Conservation (phyloP, 2,329 filamentous ascomycete species). For the Stromatinia cepivora region DNA sequence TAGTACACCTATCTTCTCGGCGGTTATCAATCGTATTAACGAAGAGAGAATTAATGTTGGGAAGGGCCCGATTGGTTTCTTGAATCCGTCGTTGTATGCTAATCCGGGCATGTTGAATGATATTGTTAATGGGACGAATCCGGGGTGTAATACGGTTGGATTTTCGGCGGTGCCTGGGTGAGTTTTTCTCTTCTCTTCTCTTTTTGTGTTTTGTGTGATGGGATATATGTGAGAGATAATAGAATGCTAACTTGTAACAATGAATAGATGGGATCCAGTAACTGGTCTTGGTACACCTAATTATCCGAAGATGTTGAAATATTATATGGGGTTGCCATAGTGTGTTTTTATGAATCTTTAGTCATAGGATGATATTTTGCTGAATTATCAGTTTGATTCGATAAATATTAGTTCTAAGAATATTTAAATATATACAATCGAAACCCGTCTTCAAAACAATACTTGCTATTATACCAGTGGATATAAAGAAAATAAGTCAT, state of each 20-base stretch:
- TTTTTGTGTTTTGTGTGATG: not conserved
- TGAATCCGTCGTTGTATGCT: slow-evolving; percentile 53
- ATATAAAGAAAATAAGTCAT: not conserved
- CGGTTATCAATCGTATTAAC: slow-evolving; percentile 52
- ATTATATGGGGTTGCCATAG: slow-evolving; percentile 32
- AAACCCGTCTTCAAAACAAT: too few relatives aligned
- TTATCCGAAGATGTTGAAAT: slow-evolving; percentile 34
- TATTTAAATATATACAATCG: not conserved
- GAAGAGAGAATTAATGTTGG: slow-evolving; percentile 49
- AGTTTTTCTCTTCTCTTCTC: not conserved
- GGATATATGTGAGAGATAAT: accelerated
- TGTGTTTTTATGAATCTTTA: not conserved
- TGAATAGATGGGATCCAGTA: slow-evolving; percentile 39
- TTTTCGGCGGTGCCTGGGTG: slow-evolving; percentile 38
- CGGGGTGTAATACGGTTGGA: slow-evolving; percentile 38
- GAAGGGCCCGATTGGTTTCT: slow-evolving; percentile 52
- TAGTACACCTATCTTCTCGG: slow-evolving; percentile 50
- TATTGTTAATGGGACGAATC: slow-evolving; percentile 39
- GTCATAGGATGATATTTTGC: not conserved
- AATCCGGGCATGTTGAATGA: slow-evolving; percentile 42
- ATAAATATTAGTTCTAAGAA: not conserved
- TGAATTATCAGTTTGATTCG: not conserved
- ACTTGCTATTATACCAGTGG: not conserved
- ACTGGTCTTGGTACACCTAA: slow-evolving; percentile 39
- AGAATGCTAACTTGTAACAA: slow-evolving; percentile 11